A percentile compares a stretch with the other conserved stretches of the same genome.
Conservation (phyloP, 169 alveolate species). For the Besnoitia besnoiti region DNA sequence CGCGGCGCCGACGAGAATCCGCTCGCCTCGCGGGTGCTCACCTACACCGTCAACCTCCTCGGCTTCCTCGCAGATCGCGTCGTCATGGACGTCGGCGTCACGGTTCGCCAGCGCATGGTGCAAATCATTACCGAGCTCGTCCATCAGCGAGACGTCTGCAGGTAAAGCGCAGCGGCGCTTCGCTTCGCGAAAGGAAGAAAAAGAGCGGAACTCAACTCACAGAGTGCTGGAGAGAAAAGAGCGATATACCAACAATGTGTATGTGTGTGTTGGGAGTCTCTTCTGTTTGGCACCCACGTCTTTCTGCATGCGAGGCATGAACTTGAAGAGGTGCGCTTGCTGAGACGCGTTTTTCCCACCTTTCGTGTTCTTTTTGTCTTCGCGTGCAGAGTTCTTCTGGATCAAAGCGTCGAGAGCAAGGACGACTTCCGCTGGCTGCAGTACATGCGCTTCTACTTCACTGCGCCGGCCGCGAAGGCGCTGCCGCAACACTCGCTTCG, state of each 20-base stretch:
- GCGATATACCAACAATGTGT: not conserved
- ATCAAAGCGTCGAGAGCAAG: conserved; percentile 49
- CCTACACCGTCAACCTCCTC: conserved; percentile 75
- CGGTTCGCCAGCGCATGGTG: conserved; percentile 90
- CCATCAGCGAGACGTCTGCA: conserved; percentile 95
- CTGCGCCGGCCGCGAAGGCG: conserved; percentile 76
- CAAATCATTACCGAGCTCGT: conserved; percentile 95
- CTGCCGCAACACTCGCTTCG: conserved; percentile 76
- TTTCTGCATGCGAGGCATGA: not conserved
- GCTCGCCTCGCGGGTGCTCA: conserved; percentile 59
- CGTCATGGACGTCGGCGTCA: conserved; percentile 86
- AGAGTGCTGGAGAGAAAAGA: not conserved
- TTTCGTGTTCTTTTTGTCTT: too few species aligned
- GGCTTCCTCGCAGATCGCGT: conserved; percentile 90
- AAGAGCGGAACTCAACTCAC: not conserved
- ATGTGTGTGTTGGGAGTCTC: not conserved
- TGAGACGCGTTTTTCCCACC: too few species aligned
- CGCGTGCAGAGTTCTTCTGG: conserved; percentile 35
- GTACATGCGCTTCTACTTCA: conserved; percentile 94
- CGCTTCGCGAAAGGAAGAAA: too few species aligned
- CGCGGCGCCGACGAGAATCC: conserved; percentile 13
- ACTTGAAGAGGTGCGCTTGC: not conserved
- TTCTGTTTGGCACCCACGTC: not conserved
- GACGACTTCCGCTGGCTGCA: conserved; percentile 94
- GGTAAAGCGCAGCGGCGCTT: conserved; percentile 48